Evolutionary conservation across 805 yeast genomes (phyloP).

Genomic region (Pichia paraexigua): DNA sequence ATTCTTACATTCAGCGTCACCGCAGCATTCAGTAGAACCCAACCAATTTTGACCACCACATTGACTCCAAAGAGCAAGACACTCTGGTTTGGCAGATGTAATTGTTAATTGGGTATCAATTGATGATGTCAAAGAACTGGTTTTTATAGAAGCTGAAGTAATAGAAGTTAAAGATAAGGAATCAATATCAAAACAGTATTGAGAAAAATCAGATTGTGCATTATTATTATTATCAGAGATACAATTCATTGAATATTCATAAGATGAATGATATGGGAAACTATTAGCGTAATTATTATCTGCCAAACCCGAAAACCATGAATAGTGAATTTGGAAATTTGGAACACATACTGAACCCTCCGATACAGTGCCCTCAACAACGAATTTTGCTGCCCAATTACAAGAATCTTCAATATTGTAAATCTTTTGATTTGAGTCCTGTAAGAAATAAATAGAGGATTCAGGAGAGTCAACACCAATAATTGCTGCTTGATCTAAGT

Average conservation of each 20-base stretch:
- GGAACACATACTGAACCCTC: conserved; percentile 18
- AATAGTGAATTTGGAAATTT: conserved; percentile 26
- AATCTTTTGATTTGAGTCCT: conserved; percentile 19
- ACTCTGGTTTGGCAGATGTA: neutral
- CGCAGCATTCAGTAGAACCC: conserved; percentile 14
- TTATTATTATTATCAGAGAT: conserved; percentile 21
- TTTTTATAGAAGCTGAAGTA: neutral
- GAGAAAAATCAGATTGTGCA: conserved; percentile 24
- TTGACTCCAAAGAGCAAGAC: conserved; percentile 3
- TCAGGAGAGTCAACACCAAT: conserved; percentile 25
- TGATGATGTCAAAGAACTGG: neutral
- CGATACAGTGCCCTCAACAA: conserved; percentile 16
- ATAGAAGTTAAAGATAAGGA: neutral
- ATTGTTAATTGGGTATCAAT: neutral
- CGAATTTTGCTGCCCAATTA: conserved; percentile 23
- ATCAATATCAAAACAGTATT: conserved; percentile 14
- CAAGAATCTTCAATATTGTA: conserved; percentile 18
- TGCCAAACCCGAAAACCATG: conserved; percentile 24
- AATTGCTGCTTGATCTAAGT: conserved; percentile 22
- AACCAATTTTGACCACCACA: conserved; percentile 7
- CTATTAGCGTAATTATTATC: conserved; percentile 4
- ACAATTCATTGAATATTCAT: conserved; percentile 24
- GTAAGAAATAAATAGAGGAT: conserved; percentile 16
- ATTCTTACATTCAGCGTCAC: conserved; percentile 16
- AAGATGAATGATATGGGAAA: conserved; percentile 13